These are phyloP conservation scores for Lachnellula willkommii DNA, from an alignment of 2,329 filamentous ascomycete species.

Conservation along the genomic window DNA sequence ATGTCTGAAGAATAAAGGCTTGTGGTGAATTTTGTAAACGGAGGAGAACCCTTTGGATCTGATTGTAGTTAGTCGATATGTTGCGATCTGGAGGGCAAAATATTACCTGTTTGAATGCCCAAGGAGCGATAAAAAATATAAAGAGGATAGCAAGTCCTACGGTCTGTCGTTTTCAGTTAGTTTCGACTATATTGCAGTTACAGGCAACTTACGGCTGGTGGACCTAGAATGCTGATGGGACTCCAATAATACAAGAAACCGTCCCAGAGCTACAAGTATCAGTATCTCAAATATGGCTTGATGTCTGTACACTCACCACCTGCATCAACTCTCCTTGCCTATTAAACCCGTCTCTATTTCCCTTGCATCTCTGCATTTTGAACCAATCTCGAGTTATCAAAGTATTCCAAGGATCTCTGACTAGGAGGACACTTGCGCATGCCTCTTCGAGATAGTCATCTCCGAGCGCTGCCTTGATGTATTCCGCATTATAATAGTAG, in stretches of 20 bases:
- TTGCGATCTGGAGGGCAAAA: not conserved
- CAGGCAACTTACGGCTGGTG: not conserved
- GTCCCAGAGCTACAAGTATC: not conserved
- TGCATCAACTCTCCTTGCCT: slow-evolving; percentile 4
- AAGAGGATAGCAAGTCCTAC: not conserved
- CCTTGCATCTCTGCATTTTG: slow-evolving; percentile 4
- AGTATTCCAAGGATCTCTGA: slow-evolving; percentile 3
- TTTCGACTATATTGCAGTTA: not conserved
- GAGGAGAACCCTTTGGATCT: not conserved
- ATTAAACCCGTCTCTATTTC: slow-evolving; percentile 4
- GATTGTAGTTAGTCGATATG: not conserved
- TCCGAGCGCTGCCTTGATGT: not conserved
- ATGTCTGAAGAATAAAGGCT: too few species aligned
- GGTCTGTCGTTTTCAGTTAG: not conserved
- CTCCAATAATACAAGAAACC: not conserved
- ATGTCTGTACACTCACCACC: not conserved
- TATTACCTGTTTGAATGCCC: not conserved
- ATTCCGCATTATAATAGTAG: slow-evolving; percentile 1
- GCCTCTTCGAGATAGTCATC: not conserved
- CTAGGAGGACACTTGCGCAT: slow-evolving; percentile 1
- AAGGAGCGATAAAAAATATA: not conserved
- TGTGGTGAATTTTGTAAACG: too few species aligned
- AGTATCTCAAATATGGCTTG: not conserved
- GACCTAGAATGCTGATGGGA: not conserved
- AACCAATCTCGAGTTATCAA: slow-evolving; percentile 1